Percentiles rank a stretch among this genome's conserved stretches.
Conservation (phyloP, 768 basidiomycete genomes). For the Crassisporium funariophilum region DNA sequence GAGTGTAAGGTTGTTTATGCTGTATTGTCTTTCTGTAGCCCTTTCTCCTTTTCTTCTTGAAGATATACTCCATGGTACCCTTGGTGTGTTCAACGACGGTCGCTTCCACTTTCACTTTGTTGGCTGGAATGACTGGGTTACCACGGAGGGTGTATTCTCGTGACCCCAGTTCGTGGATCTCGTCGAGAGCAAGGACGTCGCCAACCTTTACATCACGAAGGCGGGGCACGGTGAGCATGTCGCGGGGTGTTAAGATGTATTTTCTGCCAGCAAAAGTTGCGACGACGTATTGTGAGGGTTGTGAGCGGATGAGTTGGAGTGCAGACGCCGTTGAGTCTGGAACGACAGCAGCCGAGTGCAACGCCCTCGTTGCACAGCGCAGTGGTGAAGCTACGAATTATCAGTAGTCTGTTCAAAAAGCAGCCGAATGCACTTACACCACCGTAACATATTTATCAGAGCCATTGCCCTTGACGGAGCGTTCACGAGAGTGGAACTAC, state of each 20-base stretch:
- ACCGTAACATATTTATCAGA: slow-evolving; percentile 31
- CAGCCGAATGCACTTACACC: slow-evolving; percentile 25
- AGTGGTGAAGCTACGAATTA: slow-evolving; percentile 10
- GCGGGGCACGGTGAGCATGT: slow-evolving; percentile 91
- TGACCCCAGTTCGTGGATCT: slow-evolving; percentile 94
- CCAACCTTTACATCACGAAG: slow-evolving; percentile 87
- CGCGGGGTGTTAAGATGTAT: slow-evolving; percentile 88
- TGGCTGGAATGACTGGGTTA: slow-evolving; percentile 66
- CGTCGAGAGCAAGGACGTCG: slow-evolving; percentile 76
- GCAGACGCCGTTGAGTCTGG: slow-evolving; percentile 56
- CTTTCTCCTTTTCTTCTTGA: slow-evolving; percentile 99
- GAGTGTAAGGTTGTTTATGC: slow-evolving; percentile 95
- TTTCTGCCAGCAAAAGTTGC: slow-evolving; percentile 85
- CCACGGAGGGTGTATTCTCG: slow-evolving; percentile 92
- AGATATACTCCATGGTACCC: slow-evolving; percentile 84
- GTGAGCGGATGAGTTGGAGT: slow-evolving; percentile 81
- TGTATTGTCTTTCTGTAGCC: slow-evolving; percentile 93
- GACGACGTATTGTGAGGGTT: slow-evolving; percentile 90
- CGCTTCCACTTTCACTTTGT: slow-evolving; percentile 73
- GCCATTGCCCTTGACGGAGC: slow-evolving; percentile 25
- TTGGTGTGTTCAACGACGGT: slow-evolving; percentile 99
- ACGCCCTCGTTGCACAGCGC: slow-evolving; percentile 8
- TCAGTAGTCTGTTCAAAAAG: not conserved
- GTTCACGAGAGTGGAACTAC: slow-evolving; percentile 9
- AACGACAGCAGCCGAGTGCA: slow-evolving; percentile 19